Conservation (phyloP, 2,329 filamentous ascomycete genomes). For the Hymenotorrendiella dingleyae region DNA sequence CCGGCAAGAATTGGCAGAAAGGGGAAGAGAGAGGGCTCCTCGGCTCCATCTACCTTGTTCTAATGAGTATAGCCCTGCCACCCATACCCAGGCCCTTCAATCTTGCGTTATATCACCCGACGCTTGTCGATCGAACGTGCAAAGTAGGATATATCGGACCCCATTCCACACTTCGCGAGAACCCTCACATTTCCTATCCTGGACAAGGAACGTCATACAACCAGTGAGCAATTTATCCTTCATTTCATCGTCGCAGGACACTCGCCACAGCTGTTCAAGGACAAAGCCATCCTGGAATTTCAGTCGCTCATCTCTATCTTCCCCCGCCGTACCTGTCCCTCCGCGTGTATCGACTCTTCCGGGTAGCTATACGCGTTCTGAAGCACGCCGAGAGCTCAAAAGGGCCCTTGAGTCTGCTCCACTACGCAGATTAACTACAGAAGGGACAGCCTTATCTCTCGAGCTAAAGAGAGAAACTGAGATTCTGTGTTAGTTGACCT, state of each 20-base stretch:
- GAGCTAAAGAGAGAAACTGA: constrained; percentile 16
- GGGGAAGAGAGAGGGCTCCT: constrained; percentile 24
- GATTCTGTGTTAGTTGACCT: constrained; percentile 15
- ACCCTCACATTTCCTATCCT: constrained; percentile 21
- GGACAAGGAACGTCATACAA: constrained; percentile 28
- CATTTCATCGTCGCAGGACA: constrained; percentile 27
- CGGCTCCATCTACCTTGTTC: constrained; percentile 27
- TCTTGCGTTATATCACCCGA: constrained; percentile 29
- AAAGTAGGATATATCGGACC: constrained; percentile 24
- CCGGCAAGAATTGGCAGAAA: constrained; percentile 18
- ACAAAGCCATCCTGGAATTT: constrained; percentile 21
- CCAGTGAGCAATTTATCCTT: constrained; percentile 27
- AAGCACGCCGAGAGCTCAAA: constrained; percentile 24
- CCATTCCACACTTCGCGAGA: constrained; percentile 20
- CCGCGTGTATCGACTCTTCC: constrained; percentile 19
- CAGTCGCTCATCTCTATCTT: constrained; percentile 20
- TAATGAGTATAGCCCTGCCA: constrained; percentile 27
- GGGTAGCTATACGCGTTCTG: constrained; percentile 26
- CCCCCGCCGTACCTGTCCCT: constrained; percentile 18
- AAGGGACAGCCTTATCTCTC: constrained; percentile 24
- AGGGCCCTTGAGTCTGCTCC: constrained; percentile 19
- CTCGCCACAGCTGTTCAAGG: constrained; percentile 23
- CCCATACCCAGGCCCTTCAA: constrained; percentile 25
- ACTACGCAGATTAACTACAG: constrained; percentile 20
- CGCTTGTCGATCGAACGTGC: constrained; percentile 28